Evolutionary conservation across 2,329 filamentous ascomycete species (phyloP), one percentile per base, ranked within the genome.

Genomic region (Tolypocladium ovalisporum): DNA sequence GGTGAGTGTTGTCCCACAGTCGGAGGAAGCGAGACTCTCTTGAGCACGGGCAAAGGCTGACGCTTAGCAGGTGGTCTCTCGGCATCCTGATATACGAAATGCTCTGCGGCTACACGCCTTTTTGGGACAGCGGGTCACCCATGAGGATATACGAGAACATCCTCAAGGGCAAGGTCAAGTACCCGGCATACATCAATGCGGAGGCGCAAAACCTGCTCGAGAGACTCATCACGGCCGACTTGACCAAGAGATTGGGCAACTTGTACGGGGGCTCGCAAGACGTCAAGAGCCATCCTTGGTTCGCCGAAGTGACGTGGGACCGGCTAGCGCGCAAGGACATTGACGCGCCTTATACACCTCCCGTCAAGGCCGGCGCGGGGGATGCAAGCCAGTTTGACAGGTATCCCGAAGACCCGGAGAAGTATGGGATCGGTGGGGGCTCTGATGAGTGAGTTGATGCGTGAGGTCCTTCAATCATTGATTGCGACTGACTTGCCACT

Each of bases 91-190:
- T 99, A 72, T 99, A 97, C 73, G 94, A 99, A 79, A 99, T 99
- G 94, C 83, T 99, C 40, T 97, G 94, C 70, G 94, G 94, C 34
- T 99, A 97, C 75, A 99, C 94, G 6, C 94, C 94, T 6, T 99
- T 99, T 78, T 99, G 94, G 93, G 94, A 99, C 72, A 90, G 89
- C 66, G 94, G 93, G 57, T 96, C 90, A 51, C 93, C 94, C 3
- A 96, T 99, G 84, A 97, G 96, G 76, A 99, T 99, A 68, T 99
- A 99, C 76, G 94, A 99, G 77, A 99, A 99, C 72, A 99, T 99
- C 67, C 83, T 99, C 62, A 92, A 91, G 68, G 94, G 93, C 59
- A 87, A 89, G 66, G 89, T 99, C 73, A 97, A 97, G 76, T 99
- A 97, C 71, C 94, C 94, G 56, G 87, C 89, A 7, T 99, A 97